Evolutionary conservation across 805 yeast species (phyloP).

Genomic region (Candida piceae): DNA sequence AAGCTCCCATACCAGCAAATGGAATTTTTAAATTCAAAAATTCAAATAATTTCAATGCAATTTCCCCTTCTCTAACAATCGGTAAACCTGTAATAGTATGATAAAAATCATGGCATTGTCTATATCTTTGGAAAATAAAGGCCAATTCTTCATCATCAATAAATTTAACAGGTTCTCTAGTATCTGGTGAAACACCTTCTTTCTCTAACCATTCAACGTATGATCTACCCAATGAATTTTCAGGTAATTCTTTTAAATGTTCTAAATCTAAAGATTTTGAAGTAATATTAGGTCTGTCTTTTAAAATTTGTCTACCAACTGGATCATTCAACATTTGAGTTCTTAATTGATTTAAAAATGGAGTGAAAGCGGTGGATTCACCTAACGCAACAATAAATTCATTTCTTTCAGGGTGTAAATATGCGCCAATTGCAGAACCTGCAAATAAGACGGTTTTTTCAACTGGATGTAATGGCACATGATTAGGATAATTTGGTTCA

Average conservation of each 20-base stretch:
- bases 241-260: slow-evolving; percentile 53
- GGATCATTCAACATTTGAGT: slow-evolving; percentile 70
- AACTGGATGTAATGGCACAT: slow-evolving; percentile 61
- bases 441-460: slow-evolving; percentile 63
- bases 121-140: slow-evolving; percentile 85
- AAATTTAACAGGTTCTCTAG: slow-evolving; percentile 80
- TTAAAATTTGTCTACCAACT: slow-evolving; percentile 70
- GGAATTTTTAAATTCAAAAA: slow-evolving; percentile 90
- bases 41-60: slow-evolving; percentile 88
- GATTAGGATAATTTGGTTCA: slow-evolving; percentile 59
- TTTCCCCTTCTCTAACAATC: slow-evolving; percentile 92
- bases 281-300: slow-evolving; percentile 81
- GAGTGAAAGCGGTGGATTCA: slow-evolving; percentile 79
- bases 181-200: slow-evolving; percentile 92
- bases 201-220: slow-evolving; percentile 76
- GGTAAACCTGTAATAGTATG: slow-evolving; percentile 91
- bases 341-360: slow-evolving; percentile 57
- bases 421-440: slow-evolving; percentile 76
- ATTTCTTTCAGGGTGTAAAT: slow-evolving; percentile 69
- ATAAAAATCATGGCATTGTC: slow-evolving; percentile 96
- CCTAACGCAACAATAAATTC: slow-evolving; percentile 79
- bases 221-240: slow-evolving; percentile 70
- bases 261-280: slow-evolving; percentile 63
- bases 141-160: slow-evolving; percentile 89
- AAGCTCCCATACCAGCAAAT: slow-evolving; percentile 89